A percentile compares a stretch with the other conserved stretches of the same genome.
These are phyloP conservation scores for Colletotrichum cordylinicola DNA, from an alignment of 2,329 filamentous ascomycete genomes.

Conservation along the genomic window DNA sequence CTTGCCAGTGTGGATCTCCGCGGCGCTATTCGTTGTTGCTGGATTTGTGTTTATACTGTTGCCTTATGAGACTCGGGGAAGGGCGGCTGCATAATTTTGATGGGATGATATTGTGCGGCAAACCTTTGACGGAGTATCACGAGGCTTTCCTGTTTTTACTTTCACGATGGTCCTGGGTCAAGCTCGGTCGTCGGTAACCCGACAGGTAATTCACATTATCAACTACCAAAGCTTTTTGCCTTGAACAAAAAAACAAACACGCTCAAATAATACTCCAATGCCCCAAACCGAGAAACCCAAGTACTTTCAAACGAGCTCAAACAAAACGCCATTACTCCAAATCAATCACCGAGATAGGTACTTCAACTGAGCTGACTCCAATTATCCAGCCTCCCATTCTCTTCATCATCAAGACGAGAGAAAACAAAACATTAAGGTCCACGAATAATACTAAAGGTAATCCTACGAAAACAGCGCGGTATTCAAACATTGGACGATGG, in stretches of 20 bases:
- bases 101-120: fast-evolving
- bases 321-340: background rate
- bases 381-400: background rate
- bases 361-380: background rate
- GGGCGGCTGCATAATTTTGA: background rate
- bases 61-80: background rate
- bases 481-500: background rate
- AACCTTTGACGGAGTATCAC: fast-evolving
- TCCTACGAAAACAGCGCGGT: background rate
- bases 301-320: background rate
- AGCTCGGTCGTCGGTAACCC: background rate
- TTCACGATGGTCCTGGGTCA: background rate
- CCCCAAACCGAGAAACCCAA: background rate
- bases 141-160: background rate
- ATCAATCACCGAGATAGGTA: fast-evolving
- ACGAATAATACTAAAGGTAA: fast-evolving
- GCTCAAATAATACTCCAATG: background rate
- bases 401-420: fast-evolving
- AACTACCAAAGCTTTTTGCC: background rate
- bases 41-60: background rate
- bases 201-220: background rate
- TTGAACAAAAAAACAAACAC: background rate
- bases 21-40: constrained; percentile 5
- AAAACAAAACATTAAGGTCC: background rate
- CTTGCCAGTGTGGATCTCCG: constrained; percentile 15